phyloP scores from a whole-genome alignment of 2,329 filamentous ascomycete species.

The Diplodia sapinea region DNA sequence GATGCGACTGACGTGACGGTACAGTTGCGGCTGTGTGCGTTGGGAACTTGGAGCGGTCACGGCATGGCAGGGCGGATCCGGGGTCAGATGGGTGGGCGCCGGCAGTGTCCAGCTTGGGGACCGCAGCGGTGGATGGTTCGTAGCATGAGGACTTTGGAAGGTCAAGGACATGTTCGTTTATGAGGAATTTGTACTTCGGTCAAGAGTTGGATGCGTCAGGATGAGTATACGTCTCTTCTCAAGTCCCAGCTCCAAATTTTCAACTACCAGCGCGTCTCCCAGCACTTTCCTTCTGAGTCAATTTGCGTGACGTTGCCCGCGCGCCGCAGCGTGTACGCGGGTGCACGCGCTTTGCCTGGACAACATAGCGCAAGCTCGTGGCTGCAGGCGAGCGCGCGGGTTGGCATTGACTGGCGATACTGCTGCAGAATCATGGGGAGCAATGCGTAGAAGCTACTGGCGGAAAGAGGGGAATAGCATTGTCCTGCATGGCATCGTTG shows the following conservation, averaged over 20 bases:
- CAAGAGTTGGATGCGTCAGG: slow-evolving; percentile 17
- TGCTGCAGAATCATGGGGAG: background rate
- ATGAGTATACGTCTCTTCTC: slow-evolving; percentile 29
- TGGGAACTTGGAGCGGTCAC: slow-evolving; percentile 25
- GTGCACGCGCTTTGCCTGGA: background rate
- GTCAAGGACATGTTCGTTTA: slow-evolving; percentile 23
- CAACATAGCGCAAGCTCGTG: background rate
- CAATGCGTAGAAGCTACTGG: background rate
- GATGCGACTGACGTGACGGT: slow-evolving; percentile 30
- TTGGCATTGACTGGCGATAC: background rate
- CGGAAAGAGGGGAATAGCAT: background rate
- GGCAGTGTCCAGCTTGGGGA: background rate
- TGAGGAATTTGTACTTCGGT: slow-evolving; percentile 28
- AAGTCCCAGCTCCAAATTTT: slow-evolving; percentile 19
- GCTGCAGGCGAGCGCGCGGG: background rate
- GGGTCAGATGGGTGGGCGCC: slow-evolving; percentile 9
- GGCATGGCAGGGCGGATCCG: background rate
- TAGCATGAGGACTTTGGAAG: slow-evolving; percentile 4
- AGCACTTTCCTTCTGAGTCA: background rate
- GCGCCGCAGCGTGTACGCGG: background rate
- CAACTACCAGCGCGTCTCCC: slow-evolving; percentile 16
- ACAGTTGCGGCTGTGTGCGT: slow-evolving; percentile 26
- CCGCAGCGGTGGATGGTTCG: slow-evolving; percentile 8
- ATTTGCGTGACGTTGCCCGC: slow-evolving; percentile 8
- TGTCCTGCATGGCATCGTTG: background rate